Evolutionary conservation across 2,329 filamentous ascomycete genomes (phyloP).

Genomic region (Diplodia intermedia): DNA sequence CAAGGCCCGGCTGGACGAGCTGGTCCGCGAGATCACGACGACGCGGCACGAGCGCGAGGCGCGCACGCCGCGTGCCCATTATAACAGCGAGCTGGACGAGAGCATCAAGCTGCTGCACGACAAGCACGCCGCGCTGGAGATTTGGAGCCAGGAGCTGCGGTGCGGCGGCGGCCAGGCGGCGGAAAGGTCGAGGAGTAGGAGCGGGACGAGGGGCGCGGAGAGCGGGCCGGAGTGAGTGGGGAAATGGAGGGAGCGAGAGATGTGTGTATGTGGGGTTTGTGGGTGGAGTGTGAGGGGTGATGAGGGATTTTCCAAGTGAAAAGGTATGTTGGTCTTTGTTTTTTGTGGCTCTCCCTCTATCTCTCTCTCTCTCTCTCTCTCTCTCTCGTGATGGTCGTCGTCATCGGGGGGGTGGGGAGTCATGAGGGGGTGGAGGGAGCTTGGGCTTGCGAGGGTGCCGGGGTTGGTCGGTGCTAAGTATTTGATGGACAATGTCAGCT

Average conservation of each 20-base stretch:
- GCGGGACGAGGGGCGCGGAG: conserved; percentile 3
- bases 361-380: too few species aligned
- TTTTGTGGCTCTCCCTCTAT: neutral
- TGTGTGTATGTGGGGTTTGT: neutral
- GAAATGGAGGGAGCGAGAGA: neutral
- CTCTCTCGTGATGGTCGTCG: neutral
- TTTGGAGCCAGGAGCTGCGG: conserved; percentile 26
- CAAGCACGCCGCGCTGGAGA: conserved; percentile 18
- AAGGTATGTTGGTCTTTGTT: conserved; percentile 2
- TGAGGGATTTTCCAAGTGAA: too few species aligned
- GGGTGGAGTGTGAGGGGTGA: neutral
- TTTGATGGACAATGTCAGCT: conserved; percentile 1
- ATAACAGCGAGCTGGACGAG: conserved; percentile 11
- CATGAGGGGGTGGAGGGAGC: neutral
- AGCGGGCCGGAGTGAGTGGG: conserved; percentile 1
- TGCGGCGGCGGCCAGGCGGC: neutral
- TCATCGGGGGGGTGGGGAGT: too few species aligned
- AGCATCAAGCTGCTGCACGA: conserved; percentile 30
- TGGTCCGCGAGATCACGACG: conserved; percentile 23
- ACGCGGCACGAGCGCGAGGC: conserved; percentile 24
- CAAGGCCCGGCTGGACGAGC: conserved; percentile 23
- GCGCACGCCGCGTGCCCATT: neutral
- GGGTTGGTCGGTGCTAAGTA: neutral
- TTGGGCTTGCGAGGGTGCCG: neutral
- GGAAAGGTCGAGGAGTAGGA: neutral